Percentiles rank a stretch among this genome's conserved stretches.
These are phyloP conservation scores for Colletotrichum agaves DNA, from an alignment of 2,329 filamentous ascomycete genomes.

Conservation along the genomic window DNA sequence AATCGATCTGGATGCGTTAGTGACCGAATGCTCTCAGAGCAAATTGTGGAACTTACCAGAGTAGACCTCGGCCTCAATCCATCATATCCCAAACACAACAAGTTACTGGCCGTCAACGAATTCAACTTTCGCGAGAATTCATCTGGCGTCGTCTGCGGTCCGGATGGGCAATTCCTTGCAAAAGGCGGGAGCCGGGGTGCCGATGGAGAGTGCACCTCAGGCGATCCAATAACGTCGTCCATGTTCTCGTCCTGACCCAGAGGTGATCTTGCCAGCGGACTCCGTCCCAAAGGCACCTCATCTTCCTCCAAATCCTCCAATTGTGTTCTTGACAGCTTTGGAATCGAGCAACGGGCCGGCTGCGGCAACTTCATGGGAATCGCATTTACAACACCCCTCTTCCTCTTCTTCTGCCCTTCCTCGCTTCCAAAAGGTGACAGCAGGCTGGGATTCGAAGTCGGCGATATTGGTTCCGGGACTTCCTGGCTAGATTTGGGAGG, in stretches of 20 bases:
- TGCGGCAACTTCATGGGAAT: constrained; percentile 36
- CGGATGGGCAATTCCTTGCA: constrained; percentile 4
- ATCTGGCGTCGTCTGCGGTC: constrained; percentile 22
- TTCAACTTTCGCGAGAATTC: constrained; percentile 33
- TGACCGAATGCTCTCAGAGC: background rate
- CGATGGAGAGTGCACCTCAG: constrained; percentile 21
- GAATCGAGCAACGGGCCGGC: constrained; percentile 10
- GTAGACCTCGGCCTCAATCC: constrained; percentile 25
- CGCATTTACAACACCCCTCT: constrained; percentile 27
- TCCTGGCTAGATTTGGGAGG: constrained; percentile 22
- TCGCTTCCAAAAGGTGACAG: constrained; percentile 28
- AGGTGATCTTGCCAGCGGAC: constrained; percentile 15
- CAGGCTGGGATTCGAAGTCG: constrained; percentile 13
- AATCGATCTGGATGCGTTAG: constrained; percentile 27
- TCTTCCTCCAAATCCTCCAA: constrained; percentile 27
- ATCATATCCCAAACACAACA: constrained; percentile 23
- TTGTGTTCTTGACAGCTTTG: constrained; percentile 19
- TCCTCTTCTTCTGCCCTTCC: constrained; percentile 37
- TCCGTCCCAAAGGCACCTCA: constrained; percentile 10
- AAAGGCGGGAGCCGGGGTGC: background rate
- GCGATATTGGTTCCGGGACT: constrained; percentile 20
- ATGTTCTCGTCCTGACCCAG: constrained; percentile 8
- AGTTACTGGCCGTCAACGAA: constrained; percentile 33
- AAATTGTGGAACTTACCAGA: constrained; percentile 10
- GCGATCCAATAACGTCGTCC: constrained; percentile 23